Evolutionary conservation across 306 rosid species (phyloP), one percentile per base, ranked within the genome.

Genomic region (Arachis stenosperma): DNA sequence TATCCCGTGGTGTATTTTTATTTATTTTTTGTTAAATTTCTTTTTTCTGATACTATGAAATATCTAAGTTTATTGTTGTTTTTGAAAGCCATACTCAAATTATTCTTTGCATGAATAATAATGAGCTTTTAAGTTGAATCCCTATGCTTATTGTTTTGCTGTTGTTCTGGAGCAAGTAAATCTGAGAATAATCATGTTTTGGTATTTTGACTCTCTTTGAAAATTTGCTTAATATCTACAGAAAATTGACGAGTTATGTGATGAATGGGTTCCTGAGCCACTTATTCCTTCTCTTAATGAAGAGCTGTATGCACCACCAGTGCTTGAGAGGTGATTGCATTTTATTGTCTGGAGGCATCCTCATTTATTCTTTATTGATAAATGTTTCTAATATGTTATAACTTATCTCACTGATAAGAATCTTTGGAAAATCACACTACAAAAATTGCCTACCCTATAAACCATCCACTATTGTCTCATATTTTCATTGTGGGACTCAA

Each of bases 221-320:
- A 71, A 22, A 43, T 69, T 50, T 75, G 77, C 64, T 62, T 39
- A 40, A 69, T 69, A 11, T 73, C 40, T 78, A 66, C 76, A 94
- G 99, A 98, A 94, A 90, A 94, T 84, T 71, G 96, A 94, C 48
- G 98, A 94, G 75, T 68, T 94, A 64, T 94, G 99, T 73, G 88
- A 87, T 44, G 99, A 94, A 81, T 94, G 99, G 99, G 90, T 81
- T 79, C 99, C 96, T 22, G 98, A 91, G 72, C 80, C 99, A 47
- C 99, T 94, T 70, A 95, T 95, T 82, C 95, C 99, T 71, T 75
- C 89, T 39, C 69, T 95, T 61, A 77, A 29, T 17, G 17, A 17
- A 17, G 17, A 17, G 17, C 17, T 17, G 17, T 17, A 17, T 17
- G 17, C 17, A 17, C 17, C 17, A 17, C 17, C 17, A 17, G 17